Conservation (phyloP, 345 rosid genomes). For the Aquilaria sinensis region DNA sequence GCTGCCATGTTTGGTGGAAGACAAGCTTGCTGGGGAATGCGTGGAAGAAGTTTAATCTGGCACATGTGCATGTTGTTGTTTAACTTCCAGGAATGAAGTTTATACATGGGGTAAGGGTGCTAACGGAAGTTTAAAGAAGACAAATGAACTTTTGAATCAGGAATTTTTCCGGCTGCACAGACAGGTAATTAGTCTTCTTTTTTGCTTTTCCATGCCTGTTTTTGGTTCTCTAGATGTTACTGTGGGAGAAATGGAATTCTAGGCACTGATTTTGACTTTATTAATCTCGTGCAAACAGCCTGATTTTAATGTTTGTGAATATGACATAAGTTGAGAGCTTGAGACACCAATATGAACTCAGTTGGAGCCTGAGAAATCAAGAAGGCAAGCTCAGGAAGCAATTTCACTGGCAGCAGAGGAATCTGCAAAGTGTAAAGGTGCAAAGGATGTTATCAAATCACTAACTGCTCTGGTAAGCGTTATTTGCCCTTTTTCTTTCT, state of each 20-base stretch:
- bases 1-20: no score
- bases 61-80: no score
- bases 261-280: neutral
- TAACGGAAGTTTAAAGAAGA: conserved; percentile 84
- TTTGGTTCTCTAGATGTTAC: conserved; percentile 5
- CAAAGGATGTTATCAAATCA: conserved; percentile 94
- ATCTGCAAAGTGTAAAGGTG: conserved; percentile 77
- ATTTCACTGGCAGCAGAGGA: conserved; percentile 64
- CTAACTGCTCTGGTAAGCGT: conserved; percentile 77
- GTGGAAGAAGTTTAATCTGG: no score
- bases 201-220: no score
- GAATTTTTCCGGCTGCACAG: conserved; percentile 75
- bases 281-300: neutral
- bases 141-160: conserved; percentile 86
- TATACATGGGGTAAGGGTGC: conserved; percentile 29
- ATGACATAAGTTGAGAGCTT: conserved; percentile 58
- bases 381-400: conserved; percentile 82
- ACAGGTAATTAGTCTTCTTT: conserved; percentile 45
- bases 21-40: no score
- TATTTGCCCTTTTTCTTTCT: neutral
- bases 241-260: conserved; percentile 1
- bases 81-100: no score
- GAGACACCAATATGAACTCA: conserved; percentile 63
- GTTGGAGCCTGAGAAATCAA: conserved; percentile 69
- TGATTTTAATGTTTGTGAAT: neutral